Base-by-base conservation (phyloP, 139 green algal genomes). In the Mychonastes homosphaera region DNA sequence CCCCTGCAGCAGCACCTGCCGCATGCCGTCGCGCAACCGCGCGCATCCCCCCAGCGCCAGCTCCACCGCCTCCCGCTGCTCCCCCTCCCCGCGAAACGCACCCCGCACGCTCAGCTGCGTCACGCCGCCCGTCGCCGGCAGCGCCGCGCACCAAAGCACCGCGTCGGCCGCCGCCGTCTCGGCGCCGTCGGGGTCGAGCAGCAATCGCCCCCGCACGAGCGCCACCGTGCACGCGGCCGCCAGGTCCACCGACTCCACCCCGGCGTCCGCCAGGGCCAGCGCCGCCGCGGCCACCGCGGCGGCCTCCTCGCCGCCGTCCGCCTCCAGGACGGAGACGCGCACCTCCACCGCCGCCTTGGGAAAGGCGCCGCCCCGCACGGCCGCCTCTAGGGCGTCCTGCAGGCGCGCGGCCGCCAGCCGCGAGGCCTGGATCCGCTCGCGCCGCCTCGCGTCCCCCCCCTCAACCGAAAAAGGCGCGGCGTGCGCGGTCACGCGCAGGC, bases 261-360 rank as follows among this genome's bases (percentile, higher is more conserved):
- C 41, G 8, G 41, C 41, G 10, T 48, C 41, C 7, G 41, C 41
- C 41, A 48, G 41, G 19, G 41, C 41, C 41, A 48, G 41, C 41
- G 41, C 23, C 41, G 41, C 41, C 8, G 41, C 41, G 19, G 41
- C 24, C 41, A n/a, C 41, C 41, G 41, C 41, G 7, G 24, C 41
- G 7, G 41, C 41, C 8, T 18, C 41, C 41, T 48, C 41, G 8
- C 19, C 6, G 41, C 41, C 41, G 19, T n/a, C 41, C 8, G 1
- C 88, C 63, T 13, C 80, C 76, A 3, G 80, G 77, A 45, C 83
- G 62, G 2, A 39, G n/a, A 67, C 70, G 19, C 69, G 65, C 32
- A 90, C 68, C 51, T 90, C 79, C 8, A 85, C 59, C 3, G 68
- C 54, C 16, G 71, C 53, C 41, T 90, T 90, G 21, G 82, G 82